Evolutionary conservation across 352 stramenopile species (phyloP), one percentile per base, ranked within the genome.

Genomic region (Phytophthora sansomeana): DNA sequence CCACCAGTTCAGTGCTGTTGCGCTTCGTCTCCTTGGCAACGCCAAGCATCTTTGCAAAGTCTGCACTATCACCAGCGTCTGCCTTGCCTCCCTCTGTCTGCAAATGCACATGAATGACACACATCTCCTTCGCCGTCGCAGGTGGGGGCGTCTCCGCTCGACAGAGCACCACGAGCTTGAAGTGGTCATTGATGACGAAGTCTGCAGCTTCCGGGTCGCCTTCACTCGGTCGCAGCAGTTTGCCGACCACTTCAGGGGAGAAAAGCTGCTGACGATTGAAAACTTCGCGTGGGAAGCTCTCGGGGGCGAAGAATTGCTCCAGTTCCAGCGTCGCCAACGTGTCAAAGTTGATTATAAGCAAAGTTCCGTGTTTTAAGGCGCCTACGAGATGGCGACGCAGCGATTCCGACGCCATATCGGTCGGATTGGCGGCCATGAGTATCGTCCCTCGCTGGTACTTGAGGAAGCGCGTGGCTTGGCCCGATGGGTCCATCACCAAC

Each of bases 401-500:
- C 14, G 81, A 88, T 30, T 90, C 73, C 11, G 73, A 65, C 5
- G 77, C 67, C 79, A 93, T 93, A 46, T 96, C 87, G 1, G 50
- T 30, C 6, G 78, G 87, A 38, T 89, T 95, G n/a, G 78, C 81
- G 0, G 74, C 83, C 68, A 95, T 78, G n/a, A 98, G 77, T 41
- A 93, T 89, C 9, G 79, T 77, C 13, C 91, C 90, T 2, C 87
- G 87, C 63, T 98, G 92, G 69, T 98, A 97, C 54, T 95, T 91
- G 57, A 98, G 86, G 41, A 97, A 97, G 2, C 89, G 83, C 26
- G 77, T 81, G 11, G 87, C 92, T 68, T 97, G 84, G 1, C 81
- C 87, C 2, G 77, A 79, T 0, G 83, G 70, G 43, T 98, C 92
- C 14, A 97, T 58, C 14, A 98, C 67, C n/a, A 98, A 60, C 14